phyloP scores from a whole-genome alignment of 306 rosid species.

The Cicer bijugum region DNA sequence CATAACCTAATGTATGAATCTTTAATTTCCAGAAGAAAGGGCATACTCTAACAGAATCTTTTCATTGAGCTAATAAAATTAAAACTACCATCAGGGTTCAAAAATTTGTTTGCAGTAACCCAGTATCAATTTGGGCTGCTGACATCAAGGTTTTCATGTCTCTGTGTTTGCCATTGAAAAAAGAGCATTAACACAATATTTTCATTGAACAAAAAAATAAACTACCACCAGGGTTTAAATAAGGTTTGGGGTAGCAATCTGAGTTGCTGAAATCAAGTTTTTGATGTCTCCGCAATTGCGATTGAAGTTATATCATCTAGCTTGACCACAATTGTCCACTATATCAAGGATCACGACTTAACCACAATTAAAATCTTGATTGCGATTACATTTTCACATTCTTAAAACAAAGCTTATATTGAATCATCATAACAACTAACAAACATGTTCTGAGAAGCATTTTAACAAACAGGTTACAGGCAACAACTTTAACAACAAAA shows the following conservation, averaged over 20 bases:
- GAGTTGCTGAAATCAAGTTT: not conserved
- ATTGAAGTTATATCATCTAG: not conserved
- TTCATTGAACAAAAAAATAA: constrained; percentile 10
- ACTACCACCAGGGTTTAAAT: not conserved
- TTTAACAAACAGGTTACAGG: constrained; percentile 58
- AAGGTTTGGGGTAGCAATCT: not conserved
- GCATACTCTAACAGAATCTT: not conserved
- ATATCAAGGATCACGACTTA: not conserved
- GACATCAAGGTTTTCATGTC: too few species aligned
- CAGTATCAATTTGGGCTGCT: too few species aligned
- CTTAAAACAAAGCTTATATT: not conserved
- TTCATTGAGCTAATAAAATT: not conserved
- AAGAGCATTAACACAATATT: not conserved
- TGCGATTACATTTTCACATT: not conserved
- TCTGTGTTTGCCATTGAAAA: too few species aligned
- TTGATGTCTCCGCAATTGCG: not conserved
- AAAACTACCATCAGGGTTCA: not conserved
- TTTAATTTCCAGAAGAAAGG: constrained; percentile 11
- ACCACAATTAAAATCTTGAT: not conserved
- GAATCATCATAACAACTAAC: constrained; percentile 1
- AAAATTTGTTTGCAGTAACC: too few species aligned
- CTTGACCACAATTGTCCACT: not conserved
- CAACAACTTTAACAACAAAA: not conserved
- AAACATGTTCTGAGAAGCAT: constrained; percentile 41
- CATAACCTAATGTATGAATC: constrained; percentile 23